Evolutionary conservation across 371 early-diverging fungal genomes (phyloP).

Genomic region (Syncephalastrum sp.): DNA sequence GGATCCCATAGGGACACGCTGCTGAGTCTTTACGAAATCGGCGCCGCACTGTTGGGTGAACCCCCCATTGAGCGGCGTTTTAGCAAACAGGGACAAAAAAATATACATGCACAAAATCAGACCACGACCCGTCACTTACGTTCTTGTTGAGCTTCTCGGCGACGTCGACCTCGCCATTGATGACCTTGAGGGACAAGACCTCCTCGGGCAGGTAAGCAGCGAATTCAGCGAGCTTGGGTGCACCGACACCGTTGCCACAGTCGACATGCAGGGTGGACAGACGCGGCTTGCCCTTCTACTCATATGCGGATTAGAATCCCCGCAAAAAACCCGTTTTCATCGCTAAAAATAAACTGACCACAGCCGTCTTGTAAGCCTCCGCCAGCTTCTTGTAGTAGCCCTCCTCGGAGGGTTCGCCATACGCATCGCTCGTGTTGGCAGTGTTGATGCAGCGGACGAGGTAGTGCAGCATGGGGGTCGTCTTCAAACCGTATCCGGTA

Average conservation of each 20-base stretch:
- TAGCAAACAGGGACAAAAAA: too few species aligned
- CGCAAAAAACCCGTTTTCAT: background rate
- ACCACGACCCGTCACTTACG: slow-evolving; percentile 39
- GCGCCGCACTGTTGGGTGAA: slow-evolving; percentile 82
- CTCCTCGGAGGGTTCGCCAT: slow-evolving; percentile 90
- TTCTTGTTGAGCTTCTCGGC: slow-evolving; percentile 81
- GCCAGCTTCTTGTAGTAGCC: slow-evolving; percentile 92
- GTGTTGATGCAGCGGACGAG: slow-evolving; percentile 91
- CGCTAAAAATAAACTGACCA: slow-evolving; percentile 50
- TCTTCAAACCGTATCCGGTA: slow-evolving; percentile 87
- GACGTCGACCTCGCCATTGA: slow-evolving; percentile 71
- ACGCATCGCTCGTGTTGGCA: slow-evolving; percentile 69
- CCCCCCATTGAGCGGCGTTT: too few species aligned
- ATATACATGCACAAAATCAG: background rate
- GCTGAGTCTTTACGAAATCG: slow-evolving; percentile 94
- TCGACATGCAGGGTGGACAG: slow-evolving; percentile 80
- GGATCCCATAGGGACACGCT: slow-evolving; percentile 77
- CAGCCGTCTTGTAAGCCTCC: slow-evolving; percentile 77
- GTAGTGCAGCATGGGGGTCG: slow-evolving; percentile 98
- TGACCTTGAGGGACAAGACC: slow-evolving; percentile 59
- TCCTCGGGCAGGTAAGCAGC: slow-evolving; percentile 63
- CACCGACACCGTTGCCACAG: slow-evolving; percentile 97
- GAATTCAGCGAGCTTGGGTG: slow-evolving; percentile 85
- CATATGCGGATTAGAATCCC: background rate
- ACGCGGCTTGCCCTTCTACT: slow-evolving; percentile 64